Percentiles rank a stretch among this genome's conserved stretches.
Evolutionary conservation across 176 grass and related monocot genomes (phyloP).

Genomic region (Aegilops tauschii): DNA sequence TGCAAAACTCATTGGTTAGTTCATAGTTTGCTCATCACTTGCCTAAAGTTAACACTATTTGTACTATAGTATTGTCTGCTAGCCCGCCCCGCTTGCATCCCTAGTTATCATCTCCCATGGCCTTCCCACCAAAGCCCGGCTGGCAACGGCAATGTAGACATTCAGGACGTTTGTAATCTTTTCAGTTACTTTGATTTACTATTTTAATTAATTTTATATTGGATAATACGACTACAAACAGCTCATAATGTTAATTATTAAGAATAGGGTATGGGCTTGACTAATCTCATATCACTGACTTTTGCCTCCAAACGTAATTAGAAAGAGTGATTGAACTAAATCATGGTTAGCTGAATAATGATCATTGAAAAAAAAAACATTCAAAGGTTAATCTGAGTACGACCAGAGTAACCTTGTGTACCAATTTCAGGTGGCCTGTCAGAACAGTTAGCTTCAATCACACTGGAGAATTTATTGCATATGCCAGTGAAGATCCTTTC

Average conservation of each 20-base stretch:
- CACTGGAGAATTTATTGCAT: conserved; percentile 94
- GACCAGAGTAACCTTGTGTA: background rate
- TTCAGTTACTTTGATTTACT: background rate
- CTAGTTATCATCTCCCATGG: background rate
- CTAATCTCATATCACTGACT: background rate
- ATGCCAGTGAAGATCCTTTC: conserved; percentile 94
- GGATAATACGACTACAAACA: background rate
- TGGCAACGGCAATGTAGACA: background rate
- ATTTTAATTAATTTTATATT: background rate
- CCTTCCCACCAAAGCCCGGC: background rate
- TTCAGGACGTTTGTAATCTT: background rate
- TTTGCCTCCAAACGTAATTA: background rate
- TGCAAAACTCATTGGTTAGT: too few relatives aligned
- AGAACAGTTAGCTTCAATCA: conserved; percentile 94
- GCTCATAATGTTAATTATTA: background rate
- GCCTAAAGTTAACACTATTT: too few relatives aligned
- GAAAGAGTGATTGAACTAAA: background rate
- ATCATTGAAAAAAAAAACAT: background rate
- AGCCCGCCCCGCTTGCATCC: too few relatives aligned
- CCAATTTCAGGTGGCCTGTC: conserved; percentile 73
- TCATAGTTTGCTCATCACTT: too few relatives aligned
- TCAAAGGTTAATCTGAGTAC: background rate
- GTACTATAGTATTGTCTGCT: too few relatives aligned
- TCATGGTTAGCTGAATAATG: background rate
- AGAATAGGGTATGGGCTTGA: background rate